These are phyloP conservation scores for Gamsiella multidivaricata DNA, from an alignment of 192 early-diverging fungal species.

Conservation along the genomic window DNA sequence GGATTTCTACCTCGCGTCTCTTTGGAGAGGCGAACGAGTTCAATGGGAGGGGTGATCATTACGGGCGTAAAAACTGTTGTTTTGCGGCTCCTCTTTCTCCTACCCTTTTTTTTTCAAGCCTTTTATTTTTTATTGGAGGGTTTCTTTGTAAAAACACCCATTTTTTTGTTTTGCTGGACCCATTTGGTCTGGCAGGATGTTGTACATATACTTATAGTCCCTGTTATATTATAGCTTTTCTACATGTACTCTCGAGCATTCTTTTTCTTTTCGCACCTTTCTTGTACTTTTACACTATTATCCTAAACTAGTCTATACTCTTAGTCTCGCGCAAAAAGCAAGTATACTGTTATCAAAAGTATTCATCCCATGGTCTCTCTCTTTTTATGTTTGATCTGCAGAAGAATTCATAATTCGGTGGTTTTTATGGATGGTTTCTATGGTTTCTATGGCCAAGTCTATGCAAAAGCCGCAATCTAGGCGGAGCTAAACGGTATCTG, in stretches of 20 bases:
- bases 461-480: no score
- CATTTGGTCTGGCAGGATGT: constrained; percentile 9
- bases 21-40: constrained; percentile 37
- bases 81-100: constrained; percentile 58
- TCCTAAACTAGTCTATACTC: no score
- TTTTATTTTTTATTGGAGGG: constrained; percentile 9
- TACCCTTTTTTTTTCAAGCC: constrained; percentile 40
- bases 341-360: neutral
- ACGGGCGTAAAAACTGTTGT: constrained; percentile 57
- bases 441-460: no score
- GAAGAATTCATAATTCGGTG: no score
- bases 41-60: constrained; percentile 35
- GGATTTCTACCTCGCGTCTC: constrained; percentile 41
- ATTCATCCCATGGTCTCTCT: neutral
- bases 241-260: neutral
- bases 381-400: neutral
- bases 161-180: constrained; percentile 7
- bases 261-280: constrained; percentile 12
- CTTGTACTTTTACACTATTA: no score
- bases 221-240: constrained; percentile 7
- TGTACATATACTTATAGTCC: constrained; percentile 28
- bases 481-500: no score
- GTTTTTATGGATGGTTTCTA: no score
- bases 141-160: constrained; percentile 4
- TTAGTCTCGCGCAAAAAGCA: no score